These are phyloP conservation scores for Hordeum marinum DNA, from an alignment of 176 grass and related monocot species.

Conservation along the genomic window DNA sequence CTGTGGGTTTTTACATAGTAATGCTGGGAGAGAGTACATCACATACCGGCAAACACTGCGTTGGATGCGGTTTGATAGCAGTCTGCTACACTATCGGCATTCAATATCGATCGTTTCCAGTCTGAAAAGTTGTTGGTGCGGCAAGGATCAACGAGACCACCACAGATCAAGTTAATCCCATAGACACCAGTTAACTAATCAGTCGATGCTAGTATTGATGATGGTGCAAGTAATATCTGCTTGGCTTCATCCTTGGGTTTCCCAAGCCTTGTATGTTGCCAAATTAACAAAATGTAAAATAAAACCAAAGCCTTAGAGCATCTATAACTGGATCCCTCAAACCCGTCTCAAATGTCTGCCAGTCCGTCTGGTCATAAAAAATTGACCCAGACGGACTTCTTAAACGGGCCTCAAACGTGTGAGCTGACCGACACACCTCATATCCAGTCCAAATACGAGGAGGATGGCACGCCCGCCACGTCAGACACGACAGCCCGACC, in stretches of 20 bases:
- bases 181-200: neutral
- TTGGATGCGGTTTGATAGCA: neutral
- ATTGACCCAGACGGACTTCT: too few relatives aligned
- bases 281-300: neutral
- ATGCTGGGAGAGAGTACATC: neutral
- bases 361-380: too few relatives aligned
- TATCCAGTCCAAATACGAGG: too few relatives aligned
- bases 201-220: neutral
- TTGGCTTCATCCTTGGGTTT: neutral
- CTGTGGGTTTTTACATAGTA: neutral
- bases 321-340: too few relatives aligned
- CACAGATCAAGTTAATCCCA: neutral
- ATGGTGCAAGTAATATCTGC: neutral
- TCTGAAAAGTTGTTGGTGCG: neutral
- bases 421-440: too few relatives aligned
- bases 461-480: too few relatives aligned
- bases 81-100: slow-evolving; percentile 4
- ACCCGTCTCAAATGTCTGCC: too few relatives aligned
- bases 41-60: neutral
- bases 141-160: neutral
- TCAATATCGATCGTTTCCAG: slow-evolving; percentile 8
- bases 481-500: too few relatives aligned
- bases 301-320: neutral
- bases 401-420: too few relatives aligned
- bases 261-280: neutral